A percentile compares a stretch with the other conserved stretches of the same genome.
Conservation (phyloP, 352 stramenopile species). For the Globisporangium megalacanthum region DNA sequence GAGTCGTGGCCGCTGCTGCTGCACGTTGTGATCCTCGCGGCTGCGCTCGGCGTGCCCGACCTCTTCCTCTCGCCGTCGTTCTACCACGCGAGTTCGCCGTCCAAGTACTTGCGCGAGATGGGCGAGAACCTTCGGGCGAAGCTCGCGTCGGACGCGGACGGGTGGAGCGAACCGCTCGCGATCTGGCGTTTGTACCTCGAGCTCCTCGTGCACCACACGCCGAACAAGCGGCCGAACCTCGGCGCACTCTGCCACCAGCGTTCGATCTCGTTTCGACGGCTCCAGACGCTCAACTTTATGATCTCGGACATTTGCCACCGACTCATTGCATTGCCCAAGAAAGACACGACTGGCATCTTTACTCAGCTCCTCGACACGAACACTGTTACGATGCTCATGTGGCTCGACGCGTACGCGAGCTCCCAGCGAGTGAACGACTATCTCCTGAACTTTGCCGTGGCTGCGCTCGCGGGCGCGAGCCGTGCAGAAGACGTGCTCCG, state of each 20-base stretch:
- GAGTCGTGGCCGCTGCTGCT: constrained; percentile 38
- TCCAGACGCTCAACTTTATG: constrained; percentile 70
- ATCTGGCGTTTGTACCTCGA: constrained; percentile 72
- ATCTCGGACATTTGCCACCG: constrained; percentile 74
- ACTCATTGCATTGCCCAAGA: constrained; percentile 46
- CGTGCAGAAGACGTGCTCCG: constrained; percentile 43
- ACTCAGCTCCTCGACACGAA: constrained; percentile 32
- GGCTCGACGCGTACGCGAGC: constrained; percentile 57
- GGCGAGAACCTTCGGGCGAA: constrained; percentile 68
- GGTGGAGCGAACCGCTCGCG: constrained; percentile 74
- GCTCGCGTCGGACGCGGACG: constrained; percentile 44
- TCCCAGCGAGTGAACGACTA: constrained; percentile 45
- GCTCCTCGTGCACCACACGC: constrained; percentile 36
- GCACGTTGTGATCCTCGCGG: constrained; percentile 60
- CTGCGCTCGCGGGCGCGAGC: constrained; percentile 23
- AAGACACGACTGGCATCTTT: constrained; percentile 21
- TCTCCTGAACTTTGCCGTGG: constrained; percentile 40
- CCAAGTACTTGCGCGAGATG: constrained; percentile 72
- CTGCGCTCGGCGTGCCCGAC: constrained; percentile 61
- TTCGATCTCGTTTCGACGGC: constrained; percentile 61
- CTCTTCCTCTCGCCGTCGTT: constrained; percentile 77
- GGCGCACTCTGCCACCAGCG: constrained; percentile 36
- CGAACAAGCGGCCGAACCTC: constrained; percentile 38
- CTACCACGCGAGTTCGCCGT: constrained; percentile 62
- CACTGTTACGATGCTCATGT: constrained; percentile 41